These are phyloP conservation scores for Parmelia sp. DNA, from an alignment of 495 filamentous ascomycete genomes.

Conservation along the genomic window DNA sequence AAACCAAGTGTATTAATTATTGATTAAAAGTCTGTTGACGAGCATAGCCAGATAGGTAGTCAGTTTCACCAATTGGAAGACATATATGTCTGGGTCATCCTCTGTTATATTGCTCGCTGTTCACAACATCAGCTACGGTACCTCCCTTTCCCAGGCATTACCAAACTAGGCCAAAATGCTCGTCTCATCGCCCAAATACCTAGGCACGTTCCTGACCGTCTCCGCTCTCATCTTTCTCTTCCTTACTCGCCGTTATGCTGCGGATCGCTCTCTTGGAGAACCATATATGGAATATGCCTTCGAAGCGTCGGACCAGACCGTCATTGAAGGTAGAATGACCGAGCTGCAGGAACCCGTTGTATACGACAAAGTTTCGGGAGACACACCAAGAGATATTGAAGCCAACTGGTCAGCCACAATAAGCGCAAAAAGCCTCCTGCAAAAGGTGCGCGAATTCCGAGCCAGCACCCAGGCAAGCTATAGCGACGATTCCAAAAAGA, in stretches of 20 bases:
- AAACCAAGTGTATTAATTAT: neutral
- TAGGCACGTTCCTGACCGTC: neutral
- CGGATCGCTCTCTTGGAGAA: neutral
- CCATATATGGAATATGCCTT: neutral
- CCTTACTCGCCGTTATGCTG: neutral
- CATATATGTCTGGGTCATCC: neutral
- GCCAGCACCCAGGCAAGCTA: neutral
- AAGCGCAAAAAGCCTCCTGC: neutral
- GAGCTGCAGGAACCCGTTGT: neutral
- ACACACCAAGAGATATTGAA: slow-evolving; percentile 1
- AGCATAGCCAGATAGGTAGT: neutral
- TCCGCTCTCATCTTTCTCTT: neutral
- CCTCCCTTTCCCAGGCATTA: neutral
- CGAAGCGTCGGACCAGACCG: neutral
- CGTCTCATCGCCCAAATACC: neutral
- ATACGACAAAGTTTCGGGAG: neutral
- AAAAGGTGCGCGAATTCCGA: neutral
- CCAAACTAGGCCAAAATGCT: neutral
- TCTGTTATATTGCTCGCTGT: neutral
- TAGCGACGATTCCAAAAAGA: neutral
- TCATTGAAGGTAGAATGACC: neutral
- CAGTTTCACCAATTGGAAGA: neutral
- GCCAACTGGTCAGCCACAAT: neutral
- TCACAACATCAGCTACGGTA: neutral
- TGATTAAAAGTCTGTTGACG: neutral